Percentiles rank a stretch among this genome's conserved stretches.
Conservation (phyloP, 164 flowering plant genomes). For the Sextonia rubra region DNA sequence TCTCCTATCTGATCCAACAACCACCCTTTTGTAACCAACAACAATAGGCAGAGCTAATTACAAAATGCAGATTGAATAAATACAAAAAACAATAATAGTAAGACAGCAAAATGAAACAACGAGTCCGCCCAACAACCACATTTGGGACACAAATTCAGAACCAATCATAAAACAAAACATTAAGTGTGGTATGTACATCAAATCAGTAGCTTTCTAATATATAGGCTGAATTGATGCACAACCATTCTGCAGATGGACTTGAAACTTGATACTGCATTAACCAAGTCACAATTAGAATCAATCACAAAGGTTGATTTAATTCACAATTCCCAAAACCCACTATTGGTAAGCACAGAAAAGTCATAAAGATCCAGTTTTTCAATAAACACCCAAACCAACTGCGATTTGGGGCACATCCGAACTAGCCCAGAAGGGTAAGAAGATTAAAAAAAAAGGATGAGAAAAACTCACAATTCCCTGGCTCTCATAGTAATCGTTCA, state of each 20-base stretch:
- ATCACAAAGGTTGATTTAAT: neutral
- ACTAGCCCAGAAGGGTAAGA: neutral
- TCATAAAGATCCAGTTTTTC: neutral
- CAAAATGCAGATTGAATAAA: neutral
- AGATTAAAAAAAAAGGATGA: neutral
- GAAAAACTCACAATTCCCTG: slow-evolving; percentile 56
- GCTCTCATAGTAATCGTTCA: slow-evolving; percentile 82
- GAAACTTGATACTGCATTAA: neutral
- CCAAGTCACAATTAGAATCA: neutral
- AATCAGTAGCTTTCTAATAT: neutral
- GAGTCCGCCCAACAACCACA: neutral
- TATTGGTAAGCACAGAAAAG: neutral
- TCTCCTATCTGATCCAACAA: neutral
- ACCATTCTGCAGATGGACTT: neutral
- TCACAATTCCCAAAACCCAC: neutral
- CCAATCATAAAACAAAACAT: too few species aligned
- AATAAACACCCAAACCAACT: neutral
- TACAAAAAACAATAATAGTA: neutral
- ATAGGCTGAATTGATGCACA: too few species aligned
- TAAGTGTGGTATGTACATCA: neutral
- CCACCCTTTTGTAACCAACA: neutral
- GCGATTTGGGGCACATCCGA: neutral
- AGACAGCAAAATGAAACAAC: neutral
- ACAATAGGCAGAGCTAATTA: neutral
- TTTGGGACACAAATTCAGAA: neutral